These are phyloP conservation scores for barrel medic (Medicago truncatula) DNA, from an alignment of 306 rosid genomes.

Conservation along the genomic window MtrunA17r5.0-ANR NC_053047.1:2511501-2512000, in stretches of 20 bases:
- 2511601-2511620: too few species aligned
- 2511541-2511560: neutral
- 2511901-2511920: slow-evolving; percentile 70
- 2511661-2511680: too few species aligned
- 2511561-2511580: too few species aligned
- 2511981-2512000: slow-evolving; percentile 71
- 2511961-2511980: slow-evolving; percentile 58
- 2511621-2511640: too few species aligned
- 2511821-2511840: slow-evolving; percentile 80
- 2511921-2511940: slow-evolving; percentile 58
- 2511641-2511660: too few species aligned
- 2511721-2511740: too few species aligned
- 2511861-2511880: slow-evolving; percentile 81
- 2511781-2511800: slow-evolving; percentile 76
- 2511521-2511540: neutral
- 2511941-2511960: slow-evolving; percentile 90
- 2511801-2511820: slow-evolving; percentile 75
- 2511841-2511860: slow-evolving; percentile 75
- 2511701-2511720: too few species aligned
- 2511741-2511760: neutral
- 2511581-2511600: too few species aligned
- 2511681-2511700: too few species aligned
- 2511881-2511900: slow-evolving; percentile 59
- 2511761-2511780: slow-evolving; percentile 71
- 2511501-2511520: neutral